These are phyloP conservation scores for Pseudocercospora pini-densiflorae DNA, from an alignment of 2,329 filamentous ascomycete species.

Conservation along the genomic window DNA sequence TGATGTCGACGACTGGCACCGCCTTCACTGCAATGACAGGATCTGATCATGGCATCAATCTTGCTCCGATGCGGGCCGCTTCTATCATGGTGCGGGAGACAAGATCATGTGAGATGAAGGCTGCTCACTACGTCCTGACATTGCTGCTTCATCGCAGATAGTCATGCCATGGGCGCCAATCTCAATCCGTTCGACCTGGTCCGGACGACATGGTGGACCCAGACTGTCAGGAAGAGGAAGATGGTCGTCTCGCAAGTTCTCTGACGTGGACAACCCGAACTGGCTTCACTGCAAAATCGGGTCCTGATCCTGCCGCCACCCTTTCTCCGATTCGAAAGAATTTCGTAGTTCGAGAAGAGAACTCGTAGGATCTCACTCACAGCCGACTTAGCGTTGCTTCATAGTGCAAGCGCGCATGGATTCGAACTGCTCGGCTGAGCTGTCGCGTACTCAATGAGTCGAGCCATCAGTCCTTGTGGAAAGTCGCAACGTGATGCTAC, in stretches of 20 bases:
- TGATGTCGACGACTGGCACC: too few species aligned
- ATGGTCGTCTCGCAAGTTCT: not conserved
- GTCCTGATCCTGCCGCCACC: not conserved
- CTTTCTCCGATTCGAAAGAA: not conserved
- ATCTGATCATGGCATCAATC: too few species aligned
- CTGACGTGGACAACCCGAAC: not conserved
- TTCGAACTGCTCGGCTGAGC: not conserved
- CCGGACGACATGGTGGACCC: not conserved
- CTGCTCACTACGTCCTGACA: not conserved
- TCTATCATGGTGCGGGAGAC: too few species aligned
- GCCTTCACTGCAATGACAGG: too few species aligned
- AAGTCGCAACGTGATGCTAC: not conserved
- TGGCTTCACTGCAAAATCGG: not conserved
- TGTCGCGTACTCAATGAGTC: not conserved
- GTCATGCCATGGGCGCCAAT: not conserved
- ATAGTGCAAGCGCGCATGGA: not conserved
- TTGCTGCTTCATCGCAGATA: not conserved
- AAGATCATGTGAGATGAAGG: not conserved
- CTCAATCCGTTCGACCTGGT: not conserved
- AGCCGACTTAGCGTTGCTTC: not conserved
- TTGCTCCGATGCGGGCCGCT: too few species aligned
- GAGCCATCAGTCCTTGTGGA: not conserved
- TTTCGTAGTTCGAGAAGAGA: not conserved
- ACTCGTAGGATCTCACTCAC: not conserved
- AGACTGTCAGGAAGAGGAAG: not conserved